Evolutionary conservation across 2,329 filamentous ascomycete species (phyloP).

Genomic region (Helicocarpus griseus): DNA sequence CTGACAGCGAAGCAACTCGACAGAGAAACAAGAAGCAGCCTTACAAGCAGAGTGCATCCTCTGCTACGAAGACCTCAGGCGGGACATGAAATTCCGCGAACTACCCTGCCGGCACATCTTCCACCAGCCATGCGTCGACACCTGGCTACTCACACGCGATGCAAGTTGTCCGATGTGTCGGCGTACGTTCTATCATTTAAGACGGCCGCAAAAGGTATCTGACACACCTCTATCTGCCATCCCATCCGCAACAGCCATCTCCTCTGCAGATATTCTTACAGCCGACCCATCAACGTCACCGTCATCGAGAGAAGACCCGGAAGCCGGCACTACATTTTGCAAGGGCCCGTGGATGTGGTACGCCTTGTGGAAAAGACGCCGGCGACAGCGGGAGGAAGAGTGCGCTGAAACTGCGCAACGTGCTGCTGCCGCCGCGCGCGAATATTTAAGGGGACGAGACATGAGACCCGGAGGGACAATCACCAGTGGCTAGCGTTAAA

Average conservation of each 20-base stretch:
- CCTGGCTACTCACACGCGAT: not conserved
- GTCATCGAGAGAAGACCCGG: not conserved
- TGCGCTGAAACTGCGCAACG: not conserved
- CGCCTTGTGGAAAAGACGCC: not conserved
- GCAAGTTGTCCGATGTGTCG: constrained; percentile 5
- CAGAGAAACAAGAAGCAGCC: not conserved
- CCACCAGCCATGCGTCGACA: constrained; percentile 5
- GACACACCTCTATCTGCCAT: not conserved
- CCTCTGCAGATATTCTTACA: not conserved
- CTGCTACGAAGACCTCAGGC: not conserved
- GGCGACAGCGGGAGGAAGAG: not conserved
- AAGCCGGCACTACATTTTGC: not conserved
- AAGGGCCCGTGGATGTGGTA: not conserved
- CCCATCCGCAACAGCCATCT: not conserved
- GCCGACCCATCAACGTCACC: not conserved
- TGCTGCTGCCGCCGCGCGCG: not conserved
- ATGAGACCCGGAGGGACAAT: not conserved
- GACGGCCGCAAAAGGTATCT: not conserved
- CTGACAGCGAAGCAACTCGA: not conserved
- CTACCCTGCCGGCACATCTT: constrained; percentile 5
- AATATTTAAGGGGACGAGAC: not conserved
- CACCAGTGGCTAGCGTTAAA: not conserved
- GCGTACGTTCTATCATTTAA: constrained; percentile 1
- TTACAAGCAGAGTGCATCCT: not conserved
- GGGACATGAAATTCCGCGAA: not conserved